Conservation (phyloP, 2,329 filamentous ascomycete species). For the Fusarium redolens region DNA sequence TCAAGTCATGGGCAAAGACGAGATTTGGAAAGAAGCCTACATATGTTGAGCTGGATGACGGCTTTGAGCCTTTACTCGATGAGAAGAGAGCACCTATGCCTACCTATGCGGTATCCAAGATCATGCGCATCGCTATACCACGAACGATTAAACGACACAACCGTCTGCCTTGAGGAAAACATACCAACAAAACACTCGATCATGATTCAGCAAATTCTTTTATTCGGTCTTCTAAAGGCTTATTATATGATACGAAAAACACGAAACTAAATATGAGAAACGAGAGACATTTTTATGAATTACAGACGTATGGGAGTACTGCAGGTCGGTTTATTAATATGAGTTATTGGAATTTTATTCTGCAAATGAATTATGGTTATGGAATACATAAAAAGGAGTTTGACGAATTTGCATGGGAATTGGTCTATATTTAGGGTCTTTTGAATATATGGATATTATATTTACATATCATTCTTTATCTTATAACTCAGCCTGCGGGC, state of each 20-base stretch:
- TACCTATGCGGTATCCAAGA: slow-evolving; percentile 55
- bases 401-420: neutral
- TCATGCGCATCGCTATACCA: slow-evolving; percentile 56
- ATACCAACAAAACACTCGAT: too few species aligned
- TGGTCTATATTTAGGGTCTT: neutral
- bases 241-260: neutral
- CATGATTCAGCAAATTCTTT: neutral
- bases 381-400: neutral
- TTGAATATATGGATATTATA: neutral
- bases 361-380: neutral
- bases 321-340: neutral
- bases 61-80: slow-evolving; percentile 40
- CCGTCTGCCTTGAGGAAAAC: slow-evolving; percentile 21
- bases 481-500: too few species aligned
- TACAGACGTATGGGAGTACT: neutral
- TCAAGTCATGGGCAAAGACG: slow-evolving; percentile 20
- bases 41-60: slow-evolving; percentile 21
- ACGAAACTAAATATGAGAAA: neutral
- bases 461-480: neutral
- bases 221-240: too few species aligned
- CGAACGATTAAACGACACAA: slow-evolving; percentile 53
- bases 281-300: neutral
- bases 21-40: slow-evolving; percentile 11
- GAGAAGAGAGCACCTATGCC: slow-evolving; percentile 44
- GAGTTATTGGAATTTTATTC: neutral